A percentile compares a stretch with the other conserved stretches of the same genome.
phyloP scores from a whole-genome alignment of 2,329 filamentous ascomycete species.

The Phaeophleospora eucalypticola region DNA sequence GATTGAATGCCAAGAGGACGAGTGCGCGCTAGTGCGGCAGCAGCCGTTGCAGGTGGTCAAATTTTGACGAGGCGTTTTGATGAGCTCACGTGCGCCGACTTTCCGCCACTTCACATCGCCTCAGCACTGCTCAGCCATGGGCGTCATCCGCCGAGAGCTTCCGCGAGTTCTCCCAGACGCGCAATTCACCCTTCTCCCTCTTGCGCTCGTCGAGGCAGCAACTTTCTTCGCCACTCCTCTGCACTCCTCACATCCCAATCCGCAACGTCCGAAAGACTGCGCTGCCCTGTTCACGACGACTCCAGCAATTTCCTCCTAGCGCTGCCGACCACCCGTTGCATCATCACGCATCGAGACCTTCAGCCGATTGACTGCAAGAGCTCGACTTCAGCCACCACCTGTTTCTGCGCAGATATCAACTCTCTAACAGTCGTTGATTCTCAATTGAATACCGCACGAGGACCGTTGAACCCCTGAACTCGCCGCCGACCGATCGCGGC shows the following conservation, averaged over 20 bases:
- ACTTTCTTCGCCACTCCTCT: not conserved
- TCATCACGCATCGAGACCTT: constrained; percentile 8
- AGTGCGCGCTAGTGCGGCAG: not conserved
- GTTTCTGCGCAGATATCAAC: not conserved
- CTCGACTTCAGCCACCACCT: not conserved
- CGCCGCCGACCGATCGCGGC: constrained; percentile 11
- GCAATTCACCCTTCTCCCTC: not conserved
- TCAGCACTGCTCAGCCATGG: too few relatives aligned
- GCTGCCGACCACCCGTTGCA: constrained; percentile 2
- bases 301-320: not conserved
- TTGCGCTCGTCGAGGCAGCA: not conserved
- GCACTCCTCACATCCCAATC: not conserved
- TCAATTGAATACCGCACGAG: too few relatives aligned
- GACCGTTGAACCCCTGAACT: not conserved
- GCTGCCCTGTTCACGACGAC: not conserved
- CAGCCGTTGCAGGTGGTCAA: not conserved
- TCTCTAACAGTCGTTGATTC: too few relatives aligned
- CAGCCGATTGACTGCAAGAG: not conserved
- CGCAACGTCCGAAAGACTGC: not conserved
- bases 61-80: too few relatives aligned
- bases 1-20: not conserved
- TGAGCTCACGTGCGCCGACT: not conserved
- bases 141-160: not conserved
- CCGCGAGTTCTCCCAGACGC: too few relatives aligned
- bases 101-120: not conserved